Base-by-base conservation (phyloP, 192 early-diverging fungal species). In the Funneliformis mosseae region DNA sequence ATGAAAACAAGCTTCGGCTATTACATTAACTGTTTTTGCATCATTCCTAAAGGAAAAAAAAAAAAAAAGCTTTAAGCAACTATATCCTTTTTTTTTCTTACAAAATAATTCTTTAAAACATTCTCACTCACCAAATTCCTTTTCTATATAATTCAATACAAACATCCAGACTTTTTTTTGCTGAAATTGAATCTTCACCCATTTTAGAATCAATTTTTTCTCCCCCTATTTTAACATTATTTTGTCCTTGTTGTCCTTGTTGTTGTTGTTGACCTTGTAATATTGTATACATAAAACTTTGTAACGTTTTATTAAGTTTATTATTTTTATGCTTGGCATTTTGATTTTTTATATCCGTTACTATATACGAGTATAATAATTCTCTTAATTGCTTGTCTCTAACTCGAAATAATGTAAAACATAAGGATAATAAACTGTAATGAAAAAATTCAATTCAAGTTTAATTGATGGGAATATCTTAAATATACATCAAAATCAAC, bases 211-310 rank as follows among this genome's bases (percentile, higher is more conserved):
- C 23, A 25, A 7, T 33, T 33, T 4, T 33, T 77, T 84, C 86
- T 23, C 77, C 83, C 38, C 80, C 81, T 45, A 39, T 68, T 63
- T 81, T 76, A 42, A 73, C 41, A 18, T 42, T 43, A 27, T 46
- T 73, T 72, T 72, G n/a, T 38, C 3, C 33, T 33, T 61, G 41
- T 41, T 70, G n/a, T n/a, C n/a, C n/a, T n/a, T n/a, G 18, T 21
- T 70, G 28, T 14, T 70, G 45, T 85, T 82, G 80, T 87, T 89
- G 81, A 90, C 89, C 88, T 60, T 91, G 93, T 25, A 98, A 86
- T 92, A 99, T 96, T 69, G 92, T 97, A 85, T 96, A 99, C 97
- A 99, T 99, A 81, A 94, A 98, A 74, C 94, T 94, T 87, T 99
- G 98, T 61, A 99, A 88, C 23, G 94, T 92, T 84, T 97, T 98